These are phyloP conservation scores for Phytophthora nicotianae DNA, from an alignment of 352 stramenopile genomes.

Conservation along the genomic window DNA sequence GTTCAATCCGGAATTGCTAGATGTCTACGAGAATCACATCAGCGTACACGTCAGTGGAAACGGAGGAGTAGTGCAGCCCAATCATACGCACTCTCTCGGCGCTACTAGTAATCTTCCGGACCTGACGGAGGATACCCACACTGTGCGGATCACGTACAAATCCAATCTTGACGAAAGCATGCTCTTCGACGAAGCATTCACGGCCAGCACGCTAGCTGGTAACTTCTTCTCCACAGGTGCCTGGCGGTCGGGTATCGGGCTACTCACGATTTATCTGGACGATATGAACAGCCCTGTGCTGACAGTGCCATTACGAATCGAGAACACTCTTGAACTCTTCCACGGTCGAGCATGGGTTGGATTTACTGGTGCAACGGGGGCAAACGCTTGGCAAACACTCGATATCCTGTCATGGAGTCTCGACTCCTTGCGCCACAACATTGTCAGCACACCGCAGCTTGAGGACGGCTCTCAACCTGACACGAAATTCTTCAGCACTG, in stretches of 20 bases:
- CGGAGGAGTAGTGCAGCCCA: slow-evolving; percentile 44
- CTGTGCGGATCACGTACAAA: slow-evolving; percentile 76
- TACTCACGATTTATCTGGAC: slow-evolving; percentile 89
- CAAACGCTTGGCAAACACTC: slow-evolving; percentile 86
- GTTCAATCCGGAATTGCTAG: slow-evolving; percentile 88
- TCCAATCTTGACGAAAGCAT: slow-evolving; percentile 70
- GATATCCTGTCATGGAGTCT: slow-evolving; percentile 90
- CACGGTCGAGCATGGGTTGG: slow-evolving; percentile 90
- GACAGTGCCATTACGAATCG: slow-evolving; percentile 86
- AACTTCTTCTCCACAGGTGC: slow-evolving; percentile 73
- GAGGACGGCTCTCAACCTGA: slow-evolving; percentile 7
- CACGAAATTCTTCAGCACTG: background rate
- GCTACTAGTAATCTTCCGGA: slow-evolving; percentile 77
- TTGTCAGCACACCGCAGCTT: slow-evolving; percentile 23
- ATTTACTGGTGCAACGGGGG: slow-evolving; percentile 91
- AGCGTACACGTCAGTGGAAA: slow-evolving; percentile 76
- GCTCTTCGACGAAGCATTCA: slow-evolving; percentile 67
- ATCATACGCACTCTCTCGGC: slow-evolving; percentile 81
- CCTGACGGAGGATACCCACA: slow-evolving; percentile 74
- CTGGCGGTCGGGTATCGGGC: slow-evolving; percentile 66
- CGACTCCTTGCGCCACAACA: slow-evolving; percentile 49
- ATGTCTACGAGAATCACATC: slow-evolving; percentile 94
- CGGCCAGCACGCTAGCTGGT: slow-evolving; percentile 54
- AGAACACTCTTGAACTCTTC: slow-evolving; percentile 76
- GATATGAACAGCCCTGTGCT: slow-evolving; percentile 82